phyloP scores from a whole-genome alignment of 306 rosid species.

The Herpetospermum pedunculosum region DNA sequence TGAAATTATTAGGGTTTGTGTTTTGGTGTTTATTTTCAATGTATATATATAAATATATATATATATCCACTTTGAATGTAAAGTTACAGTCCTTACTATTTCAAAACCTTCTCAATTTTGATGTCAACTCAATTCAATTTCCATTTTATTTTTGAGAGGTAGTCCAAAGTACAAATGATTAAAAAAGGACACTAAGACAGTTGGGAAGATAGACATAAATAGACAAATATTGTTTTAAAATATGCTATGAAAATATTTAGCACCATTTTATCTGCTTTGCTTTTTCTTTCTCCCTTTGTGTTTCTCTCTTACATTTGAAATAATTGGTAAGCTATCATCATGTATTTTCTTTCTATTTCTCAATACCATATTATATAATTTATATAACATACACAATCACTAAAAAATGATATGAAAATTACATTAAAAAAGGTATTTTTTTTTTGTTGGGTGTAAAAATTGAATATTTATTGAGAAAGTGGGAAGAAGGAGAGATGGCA shows the following conservation, averaged over 20 bases:
- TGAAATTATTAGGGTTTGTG: neutral
- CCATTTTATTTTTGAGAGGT: neutral
- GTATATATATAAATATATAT: no score
- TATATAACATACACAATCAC: neutral
- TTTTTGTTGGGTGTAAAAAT: neutral
- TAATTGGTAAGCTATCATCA: neutral
- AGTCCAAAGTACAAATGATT: constrained; percentile 14
- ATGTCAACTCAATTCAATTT: neutral
- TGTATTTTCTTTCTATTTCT: neutral
- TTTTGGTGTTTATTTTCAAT: neutral
- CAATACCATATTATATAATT: neutral
- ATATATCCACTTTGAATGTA: neutral
- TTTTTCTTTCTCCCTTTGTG: neutral
- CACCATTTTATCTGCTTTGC: constrained; percentile 18
- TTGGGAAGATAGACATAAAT: constrained; percentile 40
- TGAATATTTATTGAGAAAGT: neutral
- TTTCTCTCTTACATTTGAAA: neutral
- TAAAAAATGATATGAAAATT: neutral
- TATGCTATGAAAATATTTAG: constrained; percentile 30
- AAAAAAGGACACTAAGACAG: constrained; percentile 18
- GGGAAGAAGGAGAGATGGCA: neutral
- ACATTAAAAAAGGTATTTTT: neutral
- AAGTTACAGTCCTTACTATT: neutral
- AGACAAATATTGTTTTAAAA: constrained; percentile 46
- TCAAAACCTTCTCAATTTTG: neutral